Evolutionary conservation across 495 filamentous ascomycete genomes (phyloP), one percentile per base, ranked within the genome.

Genomic region (Evernia prunastri): DNA sequence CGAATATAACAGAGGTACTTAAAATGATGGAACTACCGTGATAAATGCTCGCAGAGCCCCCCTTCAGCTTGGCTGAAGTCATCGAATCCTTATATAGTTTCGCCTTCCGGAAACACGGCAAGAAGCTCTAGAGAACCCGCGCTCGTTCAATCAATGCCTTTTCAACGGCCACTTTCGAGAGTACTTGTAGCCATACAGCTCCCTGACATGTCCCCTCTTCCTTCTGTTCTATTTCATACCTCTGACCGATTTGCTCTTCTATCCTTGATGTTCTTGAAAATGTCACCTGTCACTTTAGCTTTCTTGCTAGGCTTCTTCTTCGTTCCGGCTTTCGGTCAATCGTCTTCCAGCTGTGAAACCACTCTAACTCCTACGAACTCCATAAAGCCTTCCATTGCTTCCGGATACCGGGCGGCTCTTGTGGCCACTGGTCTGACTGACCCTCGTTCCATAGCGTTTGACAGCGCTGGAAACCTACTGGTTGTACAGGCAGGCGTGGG

Each of bases 381-480:
- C 13, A 66, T 71, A 9, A 68, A 66, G 37, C 86, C 84, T 0
- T 76, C 81, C 0, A 76, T 87, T 7, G 82, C 80, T 2, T 61
- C 73, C 36, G 88, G 84, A 12, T 91, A 84, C 75, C 69, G 71
- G 2, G 80, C 78, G 15, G 75, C 80, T 42, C 76, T 90, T 12
- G 73, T 89, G 11, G 82, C 78, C 17, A 78, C 74, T 0, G 79
- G 78, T 4, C 71, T 91, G 31, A 67, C 66, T 0, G 72, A 64
- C 8, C 87, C 88, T 15, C 79, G 88, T 8, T 78, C 81, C 20
- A 78, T 91, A 49, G 69, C 81, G 2, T 81, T 90, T 64, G 88
- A 91, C 68, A 67, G 47, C 10, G 67, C 68, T 4, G 86, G 87
- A 1, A 81, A 80, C 35, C 73, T 91, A 20, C 77, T 91, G 0